Evolutionary conservation across 2,329 filamentous ascomycete genomes (phyloP).

Genomic region (Chrysoporthe puriensis): DNA sequence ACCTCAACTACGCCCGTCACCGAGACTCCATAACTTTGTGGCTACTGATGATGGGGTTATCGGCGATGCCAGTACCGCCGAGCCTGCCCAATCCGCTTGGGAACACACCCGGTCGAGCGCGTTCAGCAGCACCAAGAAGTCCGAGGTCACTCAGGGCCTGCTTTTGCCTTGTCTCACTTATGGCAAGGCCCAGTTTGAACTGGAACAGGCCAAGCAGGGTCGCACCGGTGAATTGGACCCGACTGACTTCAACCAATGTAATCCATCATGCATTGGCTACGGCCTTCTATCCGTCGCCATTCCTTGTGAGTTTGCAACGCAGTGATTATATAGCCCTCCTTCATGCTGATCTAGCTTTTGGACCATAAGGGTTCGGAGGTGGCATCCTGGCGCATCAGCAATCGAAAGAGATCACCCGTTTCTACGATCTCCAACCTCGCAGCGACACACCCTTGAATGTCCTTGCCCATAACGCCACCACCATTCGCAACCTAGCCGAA

Average conservation of each 20-base stretch:
- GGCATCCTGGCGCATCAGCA: conserved; percentile 25
- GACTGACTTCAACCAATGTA: conserved; percentile 16
- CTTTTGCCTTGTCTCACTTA: conserved; percentile 28
- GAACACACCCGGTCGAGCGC: conserved; percentile 20
- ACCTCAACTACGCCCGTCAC: neutral
- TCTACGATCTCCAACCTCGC: conserved; percentile 13
- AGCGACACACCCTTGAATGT: conserved; percentile 12
- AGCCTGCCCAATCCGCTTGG: neutral
- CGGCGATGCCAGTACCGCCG: neutral
- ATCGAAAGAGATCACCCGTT: conserved; percentile 17
- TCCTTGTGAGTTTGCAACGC: conserved; percentile 19
- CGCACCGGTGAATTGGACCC: conserved; percentile 10
- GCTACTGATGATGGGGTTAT: conserved; percentile 19
- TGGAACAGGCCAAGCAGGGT: conserved; percentile 18
- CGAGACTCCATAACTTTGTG: conserved; percentile 21
- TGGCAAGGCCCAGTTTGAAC: conserved; percentile 20
- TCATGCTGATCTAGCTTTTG: conserved; percentile 3
- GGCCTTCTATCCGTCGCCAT: conserved; percentile 17
- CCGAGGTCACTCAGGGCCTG: conserved; percentile 21
- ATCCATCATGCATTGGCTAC: conserved; percentile 21
- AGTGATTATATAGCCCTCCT: too few relatives aligned
- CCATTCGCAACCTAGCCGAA: conserved; percentile 26
- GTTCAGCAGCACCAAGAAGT: conserved; percentile 22
- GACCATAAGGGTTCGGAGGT: conserved; percentile 24
- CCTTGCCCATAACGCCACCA: conserved; percentile 22